Base-by-base conservation (phyloP, 257 asterid species). In the Anisodus tanguticus region DNA sequence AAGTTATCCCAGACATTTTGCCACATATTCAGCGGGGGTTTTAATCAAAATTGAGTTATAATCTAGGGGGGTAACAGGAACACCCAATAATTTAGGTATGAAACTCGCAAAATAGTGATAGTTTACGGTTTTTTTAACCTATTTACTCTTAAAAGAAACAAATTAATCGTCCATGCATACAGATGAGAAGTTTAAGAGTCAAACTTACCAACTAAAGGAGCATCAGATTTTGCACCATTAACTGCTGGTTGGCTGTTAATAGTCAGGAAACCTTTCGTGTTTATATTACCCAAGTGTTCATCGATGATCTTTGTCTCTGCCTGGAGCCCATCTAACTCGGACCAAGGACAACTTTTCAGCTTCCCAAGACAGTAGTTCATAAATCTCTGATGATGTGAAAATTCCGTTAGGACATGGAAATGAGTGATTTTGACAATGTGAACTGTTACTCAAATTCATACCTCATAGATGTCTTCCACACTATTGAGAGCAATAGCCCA, bases 211-310 rank as follows among this genome's bases (percentile, higher is more conserved):
- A 96, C 91, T 58, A 95, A 85, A 71, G 97, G 94, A 84, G 98
- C 88, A 55, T 94, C 98, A 15, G 97, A 96, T 80, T 93, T 91
- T 22, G 82, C 97, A 87, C 98, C 98, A 68, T 96, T 92, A 87
- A 94, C 97, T 79, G 98, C 94, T 82, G 98, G 98, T 90, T 94
- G 99, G 94, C 98, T 96, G 92, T 96, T 96, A 89, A 96, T 94
- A 43, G 98, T 92, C 78, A 96, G 97, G 90, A 91, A 90, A 81
- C 98, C 98, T 86, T 92, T 96, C 88, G 86, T 82, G 91, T 94
- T 94, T 55, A 94, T 85, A 80, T 37, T 84, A 63, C 92, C 93
- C 71, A 96, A 97, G 72, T 86, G 92, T 78, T 94, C 98, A 79
- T 93, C 90, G 59, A 96, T 96, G 89, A 93, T 90, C 91, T 88